Conservation (phyloP, 208 protist species). For the Leishmania major region DNA sequence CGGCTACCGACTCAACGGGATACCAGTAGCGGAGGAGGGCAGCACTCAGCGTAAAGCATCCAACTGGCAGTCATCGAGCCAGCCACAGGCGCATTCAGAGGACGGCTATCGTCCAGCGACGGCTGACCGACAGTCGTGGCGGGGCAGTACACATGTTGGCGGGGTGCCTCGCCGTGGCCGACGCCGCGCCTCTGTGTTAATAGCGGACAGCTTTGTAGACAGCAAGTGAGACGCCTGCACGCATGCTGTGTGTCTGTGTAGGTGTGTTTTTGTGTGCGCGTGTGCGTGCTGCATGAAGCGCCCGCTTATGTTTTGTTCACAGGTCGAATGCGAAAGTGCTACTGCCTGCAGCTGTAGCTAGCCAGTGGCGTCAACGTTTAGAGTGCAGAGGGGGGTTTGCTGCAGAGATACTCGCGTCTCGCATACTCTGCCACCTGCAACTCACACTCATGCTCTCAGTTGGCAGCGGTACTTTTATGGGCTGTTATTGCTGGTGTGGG, state of each 20-base stretch:
- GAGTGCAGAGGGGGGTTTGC: not conserved
- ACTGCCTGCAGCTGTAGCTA: not conserved
- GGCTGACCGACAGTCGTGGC: not conserved
- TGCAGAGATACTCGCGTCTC: not conserved
- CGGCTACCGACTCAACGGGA: conserved; percentile 38
- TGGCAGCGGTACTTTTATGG: not conserved
- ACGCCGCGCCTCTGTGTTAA: conserved; percentile 42
- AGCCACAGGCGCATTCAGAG: not conserved
- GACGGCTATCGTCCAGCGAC: not conserved
- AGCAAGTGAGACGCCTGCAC: not conserved
- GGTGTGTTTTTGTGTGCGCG: too few species aligned
- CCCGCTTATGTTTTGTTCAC: not conserved
- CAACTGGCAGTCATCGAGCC: not conserved
- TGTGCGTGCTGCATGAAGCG: too few species aligned
- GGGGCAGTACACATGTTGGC: not conserved
- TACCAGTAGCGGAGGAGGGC: conserved; percentile 17
- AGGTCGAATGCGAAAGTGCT: not conserved
- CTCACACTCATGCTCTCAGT: not conserved
- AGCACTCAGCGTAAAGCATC: too few species aligned
- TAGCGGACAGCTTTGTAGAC: conserved; percentile 56
- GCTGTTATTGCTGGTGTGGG: not conserved
- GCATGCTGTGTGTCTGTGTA: too few species aligned
- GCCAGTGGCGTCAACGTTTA: not conserved
- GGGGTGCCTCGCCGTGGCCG: not conserved
- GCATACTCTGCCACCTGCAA: too few species aligned